Evolutionary conservation across 495 filamentous ascomycete genomes (phyloP).

Genomic region (Penicillium angulare): DNA sequence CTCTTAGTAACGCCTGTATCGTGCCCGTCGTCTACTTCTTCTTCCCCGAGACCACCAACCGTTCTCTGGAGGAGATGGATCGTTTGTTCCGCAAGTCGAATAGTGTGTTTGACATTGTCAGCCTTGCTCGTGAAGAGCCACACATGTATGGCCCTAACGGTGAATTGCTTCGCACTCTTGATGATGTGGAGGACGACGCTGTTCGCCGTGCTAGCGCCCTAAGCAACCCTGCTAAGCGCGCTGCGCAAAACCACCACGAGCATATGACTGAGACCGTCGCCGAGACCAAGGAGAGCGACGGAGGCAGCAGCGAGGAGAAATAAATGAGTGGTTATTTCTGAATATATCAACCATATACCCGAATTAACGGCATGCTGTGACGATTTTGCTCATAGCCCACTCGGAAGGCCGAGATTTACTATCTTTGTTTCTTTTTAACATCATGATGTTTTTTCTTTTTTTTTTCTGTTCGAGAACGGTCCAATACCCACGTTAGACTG

Average conservation of each 20-base stretch:
- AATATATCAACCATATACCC: neutral
- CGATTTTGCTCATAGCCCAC: neutral
- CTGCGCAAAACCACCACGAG: conserved; percentile 17
- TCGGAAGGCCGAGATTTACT: neutral
- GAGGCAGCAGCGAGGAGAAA: conserved; percentile 30
- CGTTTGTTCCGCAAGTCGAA: conserved; percentile 67
- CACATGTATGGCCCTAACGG: conserved; percentile 70
- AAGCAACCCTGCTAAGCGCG: conserved; percentile 15
- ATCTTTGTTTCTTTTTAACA: neutral
- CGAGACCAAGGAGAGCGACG: conserved; percentile 27
- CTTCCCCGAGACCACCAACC: conserved; percentile 72
- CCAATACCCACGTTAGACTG: conserved; percentile 18
- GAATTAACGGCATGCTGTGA: neutral
- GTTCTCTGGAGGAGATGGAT: conserved; percentile 76
- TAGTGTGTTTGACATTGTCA: conserved; percentile 56
- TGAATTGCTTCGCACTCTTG: conserved; percentile 50
- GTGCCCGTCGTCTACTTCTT: conserved; percentile 70
- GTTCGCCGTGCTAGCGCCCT: conserved; percentile 33
- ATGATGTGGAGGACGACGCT: conserved; percentile 37
- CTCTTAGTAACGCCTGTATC: conserved; percentile 61
- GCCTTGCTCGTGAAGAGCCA: conserved; percentile 58
- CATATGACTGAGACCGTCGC: conserved; percentile 15
- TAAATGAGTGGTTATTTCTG: neutral
- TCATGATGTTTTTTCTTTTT: too few species aligned
- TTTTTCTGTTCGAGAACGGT: neutral